Percentiles rank a stretch among this genome's conserved stretches.
Evolutionary conservation across 1,284 basidiomycete genomes (phyloP).

Genomic region (Meira nashicola): DNA sequence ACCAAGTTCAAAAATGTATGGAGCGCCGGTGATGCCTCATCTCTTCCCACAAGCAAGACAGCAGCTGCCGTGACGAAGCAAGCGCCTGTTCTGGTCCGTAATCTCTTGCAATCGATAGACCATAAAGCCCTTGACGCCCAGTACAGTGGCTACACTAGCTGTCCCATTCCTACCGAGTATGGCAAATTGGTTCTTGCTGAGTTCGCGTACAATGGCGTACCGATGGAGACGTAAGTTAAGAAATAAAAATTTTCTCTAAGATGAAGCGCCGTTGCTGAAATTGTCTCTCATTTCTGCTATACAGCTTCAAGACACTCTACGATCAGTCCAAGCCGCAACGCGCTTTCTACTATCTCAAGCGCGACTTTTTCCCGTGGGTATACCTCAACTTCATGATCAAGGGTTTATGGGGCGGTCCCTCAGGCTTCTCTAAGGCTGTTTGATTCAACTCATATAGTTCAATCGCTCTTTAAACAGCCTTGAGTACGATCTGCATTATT

Average conservation of each 20-base stretch:
- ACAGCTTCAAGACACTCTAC: slow-evolving; percentile 22
- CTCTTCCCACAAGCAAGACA: slow-evolving; percentile 89
- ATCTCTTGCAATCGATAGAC: slow-evolving; percentile 57
- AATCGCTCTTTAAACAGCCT: too few species aligned
- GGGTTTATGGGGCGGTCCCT: slow-evolving; percentile 55
- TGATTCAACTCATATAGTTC: slow-evolving; percentile 5
- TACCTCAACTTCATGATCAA: slow-evolving; percentile 82
- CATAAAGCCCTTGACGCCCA: slow-evolving; percentile 25
- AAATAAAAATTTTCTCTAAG: slow-evolving; percentile 28
- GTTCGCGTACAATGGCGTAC: slow-evolving; percentile 72
- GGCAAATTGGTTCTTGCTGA: slow-evolving; percentile 84
- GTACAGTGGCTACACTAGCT: slow-evolving; percentile 52
- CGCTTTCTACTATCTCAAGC: slow-evolving; percentile 86
- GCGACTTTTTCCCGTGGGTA: slow-evolving; percentile 78
- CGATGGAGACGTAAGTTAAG: slow-evolving; percentile 75
- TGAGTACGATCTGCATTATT: too few species aligned
- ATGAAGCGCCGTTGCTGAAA: neutral
- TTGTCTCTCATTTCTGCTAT: neutral
- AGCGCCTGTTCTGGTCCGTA: slow-evolving; percentile 86
- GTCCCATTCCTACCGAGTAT: slow-evolving; percentile 65
- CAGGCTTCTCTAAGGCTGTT: slow-evolving; percentile 23
- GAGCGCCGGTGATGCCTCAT: slow-evolving; percentile 82
- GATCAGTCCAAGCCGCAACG: slow-evolving; percentile 55
- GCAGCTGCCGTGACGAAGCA: slow-evolving; percentile 88
- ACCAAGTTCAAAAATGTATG: slow-evolving; percentile 78